Base-by-base conservation (phyloP, 2,329 filamentous ascomycete genomes). In the Phoma sp. region DNA sequence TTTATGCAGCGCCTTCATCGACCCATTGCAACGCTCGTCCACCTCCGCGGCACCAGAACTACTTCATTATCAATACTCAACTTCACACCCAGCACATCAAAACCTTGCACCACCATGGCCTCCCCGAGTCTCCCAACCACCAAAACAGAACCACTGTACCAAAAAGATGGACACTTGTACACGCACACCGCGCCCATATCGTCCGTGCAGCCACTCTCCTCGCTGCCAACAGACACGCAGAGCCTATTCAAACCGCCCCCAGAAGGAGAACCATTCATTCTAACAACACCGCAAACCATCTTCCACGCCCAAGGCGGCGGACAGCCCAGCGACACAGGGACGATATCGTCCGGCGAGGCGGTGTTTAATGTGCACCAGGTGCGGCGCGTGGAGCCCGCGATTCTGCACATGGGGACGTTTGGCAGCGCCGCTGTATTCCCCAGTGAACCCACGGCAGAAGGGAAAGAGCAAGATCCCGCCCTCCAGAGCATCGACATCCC, bases 281-380 rank as follows among this genome's bases (percentile, higher is more conserved):
- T 90, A 19, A 79, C 85, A 6, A 88, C 86, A 0, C 77, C 83
- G 2, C 75, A 83, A 41, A 91, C 89, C n/a, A 87, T 91, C 57
- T 92, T 92, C 74, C 87, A 92, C 58, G 85, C 87, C 0, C 89
- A 92, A 72, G 89, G 89, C 19, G 89, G 89, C 56, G 89, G 89
- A 7, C 89, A 92, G 65, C 89, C 89, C 0, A 87, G 84, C 0
- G 89, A 92, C 58, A 78, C 81, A 10, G 89, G 89, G 19, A 75
- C 68, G 36, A 88, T 91, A 13, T 35, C n/a, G 19, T n/a, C 21
- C 7, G 65, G 19, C 66, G 62, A 0, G 87, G 90, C 61, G 66
- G 77, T 19, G 85, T 88, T 90, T 63, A 67, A 77, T 13, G 85
- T 90, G 8, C 74, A 73, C 3, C 76, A 82, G 1, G 88, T 85